Evolutionary conservation across 1,284 basidiomycete genomes (phyloP).

Genomic region (Anthracocystis walkeri): DNA sequence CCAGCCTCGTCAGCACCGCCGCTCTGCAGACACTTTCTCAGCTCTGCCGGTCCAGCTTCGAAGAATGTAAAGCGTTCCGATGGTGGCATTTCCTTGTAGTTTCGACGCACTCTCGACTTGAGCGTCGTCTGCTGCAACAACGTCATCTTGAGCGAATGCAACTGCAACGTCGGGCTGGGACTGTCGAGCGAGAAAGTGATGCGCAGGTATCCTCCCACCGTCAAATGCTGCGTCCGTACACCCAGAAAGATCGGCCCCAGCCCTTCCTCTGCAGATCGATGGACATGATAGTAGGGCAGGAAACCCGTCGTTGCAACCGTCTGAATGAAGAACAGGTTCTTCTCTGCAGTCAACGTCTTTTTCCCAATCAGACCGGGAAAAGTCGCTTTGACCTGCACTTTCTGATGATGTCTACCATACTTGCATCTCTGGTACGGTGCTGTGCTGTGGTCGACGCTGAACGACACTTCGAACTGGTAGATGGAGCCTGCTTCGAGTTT

Average conservation of each 20-base stretch:
- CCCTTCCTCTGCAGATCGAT: slow-evolving; percentile 36
- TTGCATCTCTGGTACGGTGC: slow-evolving; percentile 54
- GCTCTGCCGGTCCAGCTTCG: slow-evolving; percentile 35
- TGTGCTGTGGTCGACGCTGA: slow-evolving; percentile 50
- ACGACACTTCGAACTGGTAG: slow-evolving; percentile 49
- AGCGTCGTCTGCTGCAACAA: slow-evolving; percentile 52
- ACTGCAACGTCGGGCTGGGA: slow-evolving; percentile 35
- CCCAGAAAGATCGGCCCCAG: slow-evolving; percentile 50
- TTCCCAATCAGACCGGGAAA: slow-evolving; percentile 50
- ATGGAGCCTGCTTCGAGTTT: slow-evolving; percentile 45
- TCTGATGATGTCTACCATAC: slow-evolving; percentile 50
- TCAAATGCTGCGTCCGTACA: slow-evolving; percentile 48
- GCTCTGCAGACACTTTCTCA: slow-evolving; percentile 24
- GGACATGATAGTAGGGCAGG: slow-evolving; percentile 50
- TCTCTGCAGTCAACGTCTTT: slow-evolving; percentile 48
- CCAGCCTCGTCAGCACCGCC: slow-evolving; percentile 4
- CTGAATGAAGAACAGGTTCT: slow-evolving; percentile 49
- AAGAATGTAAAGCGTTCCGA: slow-evolving; percentile 49
- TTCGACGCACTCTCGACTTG: slow-evolving; percentile 43
- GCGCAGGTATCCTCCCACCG: slow-evolving; percentile 52
- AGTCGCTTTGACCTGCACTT: slow-evolving; percentile 48
- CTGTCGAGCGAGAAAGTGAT: slow-evolving; percentile 48
- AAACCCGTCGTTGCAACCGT: slow-evolving; percentile 33
- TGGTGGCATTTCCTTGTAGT: slow-evolving; percentile 38
- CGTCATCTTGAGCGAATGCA: slow-evolving; percentile 44